phyloP scores from a whole-genome alignment of 768 basidiomycete genomes.

The Erythrobasidium yunnanense region DNA sequence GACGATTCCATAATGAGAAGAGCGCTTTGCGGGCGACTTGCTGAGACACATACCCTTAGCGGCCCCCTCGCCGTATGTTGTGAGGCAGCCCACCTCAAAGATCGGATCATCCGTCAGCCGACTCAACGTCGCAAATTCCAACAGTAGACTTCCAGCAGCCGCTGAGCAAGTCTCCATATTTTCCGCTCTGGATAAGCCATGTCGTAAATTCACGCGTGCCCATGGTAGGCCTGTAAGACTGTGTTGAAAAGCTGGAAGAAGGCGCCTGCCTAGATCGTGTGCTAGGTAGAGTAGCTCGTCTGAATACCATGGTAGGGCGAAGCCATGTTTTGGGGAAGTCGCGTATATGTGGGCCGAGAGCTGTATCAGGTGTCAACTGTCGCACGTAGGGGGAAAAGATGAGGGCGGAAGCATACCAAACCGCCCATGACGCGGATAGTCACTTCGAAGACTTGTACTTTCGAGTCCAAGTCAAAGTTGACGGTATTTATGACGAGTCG shows the following conservation, averaged over 20 bases:
- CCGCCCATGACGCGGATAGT: conserved; percentile 90
- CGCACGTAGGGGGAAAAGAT: neutral
- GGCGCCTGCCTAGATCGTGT: conserved; percentile 68
- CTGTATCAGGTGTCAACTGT: conserved; percentile 15
- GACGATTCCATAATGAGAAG: conserved; percentile 85
- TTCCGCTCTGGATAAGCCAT: conserved; percentile 66
- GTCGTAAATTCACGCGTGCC: conserved; percentile 78
- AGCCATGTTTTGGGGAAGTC: conserved; percentile 32
- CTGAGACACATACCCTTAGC: no score
- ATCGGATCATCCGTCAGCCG: conserved; percentile 77
- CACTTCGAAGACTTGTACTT: conserved; percentile 96
- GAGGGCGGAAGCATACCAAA: conserved; percentile 42
- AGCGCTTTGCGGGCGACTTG: conserved; percentile 79
- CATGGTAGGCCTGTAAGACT: conserved; percentile 86
- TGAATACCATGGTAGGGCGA: conserved; percentile 56
- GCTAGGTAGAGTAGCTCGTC: conserved; percentile 65
- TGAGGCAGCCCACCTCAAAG: conserved; percentile 53
- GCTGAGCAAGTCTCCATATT: conserved; percentile 77
- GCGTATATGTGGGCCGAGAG: conserved; percentile 64
- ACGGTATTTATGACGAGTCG: conserved; percentile 69
- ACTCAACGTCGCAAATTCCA: conserved; percentile 89
- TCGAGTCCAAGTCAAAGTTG: conserved; percentile 83
- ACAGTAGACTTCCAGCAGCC: conserved; percentile 79
- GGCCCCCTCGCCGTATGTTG: no score
- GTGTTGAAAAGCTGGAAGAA: conserved; percentile 72